Conservation (phyloP, 768 basidiomycete species). For the Dentipellis fragilis region DNA sequence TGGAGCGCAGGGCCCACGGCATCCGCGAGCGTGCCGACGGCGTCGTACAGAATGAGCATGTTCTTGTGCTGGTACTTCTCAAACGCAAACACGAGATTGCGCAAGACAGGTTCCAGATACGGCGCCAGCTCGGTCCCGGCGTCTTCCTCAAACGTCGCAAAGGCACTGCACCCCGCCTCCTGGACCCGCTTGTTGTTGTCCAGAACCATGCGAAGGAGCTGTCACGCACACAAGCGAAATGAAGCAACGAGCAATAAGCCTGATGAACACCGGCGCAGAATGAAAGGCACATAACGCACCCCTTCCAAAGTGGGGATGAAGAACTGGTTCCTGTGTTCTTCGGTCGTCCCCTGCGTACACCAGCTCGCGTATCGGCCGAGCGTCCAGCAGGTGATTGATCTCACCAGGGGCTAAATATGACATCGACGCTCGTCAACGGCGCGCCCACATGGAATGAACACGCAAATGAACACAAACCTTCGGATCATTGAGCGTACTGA, state of each 20-base stretch:
- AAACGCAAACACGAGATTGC: conserved; percentile 93
- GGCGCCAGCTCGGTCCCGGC: conserved; percentile 85
- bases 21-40: conserved; percentile 96
- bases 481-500: conserved; percentile 81
- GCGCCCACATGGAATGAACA: neutral
- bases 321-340: conserved; percentile 81
- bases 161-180: conserved; percentile 97
- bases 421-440: conserved; percentile 2
- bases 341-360: conserved; percentile 79
- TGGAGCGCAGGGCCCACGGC: conserved; percentile 85
- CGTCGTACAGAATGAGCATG: conserved; percentile 95
- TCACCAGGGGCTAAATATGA: conserved; percentile 71
- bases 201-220: conserved; percentile 95
- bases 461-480: conserved; percentile 46
- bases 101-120: conserved; percentile 89
- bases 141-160: conserved; percentile 97
- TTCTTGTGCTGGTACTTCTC: conserved; percentile 99
- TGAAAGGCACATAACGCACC: conserved; percentile 37
- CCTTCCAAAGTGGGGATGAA: conserved; percentile 99
- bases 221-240: conserved; percentile 7
- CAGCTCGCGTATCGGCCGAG: conserved; percentile 97
- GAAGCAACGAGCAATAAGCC: neutral
- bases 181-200: conserved; percentile 99
- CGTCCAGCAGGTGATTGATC: conserved; percentile 99
- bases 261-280: neutral